Evolutionary conservation across 2,329 filamentous ascomycete species (phyloP).

Genomic region (Proliferodiscus dingleyae): DNA sequence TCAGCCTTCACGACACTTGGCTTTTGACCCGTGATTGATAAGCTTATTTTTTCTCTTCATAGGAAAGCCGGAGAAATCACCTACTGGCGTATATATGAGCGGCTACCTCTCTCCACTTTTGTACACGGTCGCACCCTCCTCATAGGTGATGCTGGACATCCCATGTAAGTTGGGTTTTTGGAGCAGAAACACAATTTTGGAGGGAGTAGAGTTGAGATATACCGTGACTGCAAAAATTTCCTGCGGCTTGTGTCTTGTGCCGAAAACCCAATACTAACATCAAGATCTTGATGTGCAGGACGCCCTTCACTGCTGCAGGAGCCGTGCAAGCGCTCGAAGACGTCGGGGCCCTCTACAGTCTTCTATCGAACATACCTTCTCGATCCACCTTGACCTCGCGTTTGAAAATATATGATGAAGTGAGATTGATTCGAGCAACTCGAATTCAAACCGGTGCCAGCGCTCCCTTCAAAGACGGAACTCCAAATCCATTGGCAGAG

Average conservation of each 20-base stretch:
- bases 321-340: background rate
- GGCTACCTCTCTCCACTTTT: background rate
- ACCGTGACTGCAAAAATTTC: too few relatives aligned
- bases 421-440: background rate
- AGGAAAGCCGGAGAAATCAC: background rate
- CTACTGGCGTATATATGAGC: constrained; percentile 1
- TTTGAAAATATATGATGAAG: background rate
- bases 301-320: background rate
- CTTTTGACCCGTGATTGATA: background rate
- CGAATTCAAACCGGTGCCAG: background rate
- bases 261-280: too few relatives aligned
- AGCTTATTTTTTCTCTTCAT: too few relatives aligned
- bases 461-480: background rate
- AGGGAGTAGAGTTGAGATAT: too few relatives aligned
- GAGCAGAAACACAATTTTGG: too few relatives aligned
- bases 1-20: background rate
- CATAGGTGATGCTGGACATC: background rate
- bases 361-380: background rate
- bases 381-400: background rate
- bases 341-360: background rate
- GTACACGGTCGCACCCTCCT: background rate
- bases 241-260: too few relatives aligned
- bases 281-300: too few relatives aligned
- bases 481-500: background rate
- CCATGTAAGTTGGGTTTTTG: too few relatives aligned